Conservation (phyloP, 2,329 filamentous ascomycete species). For the Stachybotrys elegans region DNA sequence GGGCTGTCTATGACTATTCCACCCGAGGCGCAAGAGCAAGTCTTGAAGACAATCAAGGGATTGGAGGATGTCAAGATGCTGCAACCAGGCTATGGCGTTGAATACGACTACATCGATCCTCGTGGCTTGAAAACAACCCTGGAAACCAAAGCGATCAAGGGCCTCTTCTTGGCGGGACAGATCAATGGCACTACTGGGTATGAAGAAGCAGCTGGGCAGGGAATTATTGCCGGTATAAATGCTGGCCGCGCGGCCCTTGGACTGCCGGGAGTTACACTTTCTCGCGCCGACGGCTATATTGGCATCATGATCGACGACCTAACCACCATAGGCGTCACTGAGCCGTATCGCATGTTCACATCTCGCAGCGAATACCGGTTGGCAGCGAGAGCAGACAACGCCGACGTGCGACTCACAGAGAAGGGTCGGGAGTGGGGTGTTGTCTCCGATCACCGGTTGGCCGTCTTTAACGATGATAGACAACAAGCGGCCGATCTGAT, state of each 20-base stretch:
- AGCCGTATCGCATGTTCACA: conserved; percentile 98
- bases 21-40: conserved; percentile 74
- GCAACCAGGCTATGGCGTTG: conserved; percentile 92
- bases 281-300: conserved; percentile 87
- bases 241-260: conserved; percentile 74
- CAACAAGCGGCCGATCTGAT: conserved; percentile 64
- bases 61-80: conserved; percentile 88
- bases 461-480: conserved; percentile 58
- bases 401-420: conserved; percentile 77
- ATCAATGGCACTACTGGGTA: conserved; percentile 99
- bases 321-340: conserved; percentile 91
- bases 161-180: conserved; percentile 89
- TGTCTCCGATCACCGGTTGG: conserved; percentile 76
- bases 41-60: conserved; percentile 82
- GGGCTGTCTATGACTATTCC: conserved; percentile 97
- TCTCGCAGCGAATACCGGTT: conserved; percentile 93
- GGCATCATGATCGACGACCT: conserved; percentile 99
- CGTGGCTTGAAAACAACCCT: conserved; percentile 81
- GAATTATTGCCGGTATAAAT: conserved; percentile 88
- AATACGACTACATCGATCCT: conserved; percentile 98
- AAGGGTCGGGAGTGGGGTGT: conserved; percentile 73
- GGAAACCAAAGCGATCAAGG: conserved; percentile 86
- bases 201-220: conserved; percentile 93
- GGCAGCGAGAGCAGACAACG: conserved; percentile 88
- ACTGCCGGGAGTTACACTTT: conserved; percentile 61